Evolutionary conservation across 2,329 filamentous ascomycete species (phyloP).

Genomic region (Pseudogymnoascus pannorum): DNA sequence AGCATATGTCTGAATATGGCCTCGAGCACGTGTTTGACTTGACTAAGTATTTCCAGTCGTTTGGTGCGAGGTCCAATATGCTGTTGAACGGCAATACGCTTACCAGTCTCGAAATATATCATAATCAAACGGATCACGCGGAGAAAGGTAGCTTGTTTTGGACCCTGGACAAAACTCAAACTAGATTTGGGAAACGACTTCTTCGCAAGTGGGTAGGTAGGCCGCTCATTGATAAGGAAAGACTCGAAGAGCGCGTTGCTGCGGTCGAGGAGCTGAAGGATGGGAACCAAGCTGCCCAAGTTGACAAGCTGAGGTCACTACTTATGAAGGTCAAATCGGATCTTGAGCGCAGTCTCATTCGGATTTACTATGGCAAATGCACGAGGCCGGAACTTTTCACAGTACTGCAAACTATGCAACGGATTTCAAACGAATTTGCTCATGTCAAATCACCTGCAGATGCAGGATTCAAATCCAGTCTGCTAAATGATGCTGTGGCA

Average conservation of each 20-base stretch:
- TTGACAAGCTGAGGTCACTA: conserved; percentile 68
- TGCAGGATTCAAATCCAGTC: conserved; percentile 62
- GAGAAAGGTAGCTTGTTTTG: conserved; percentile 89
- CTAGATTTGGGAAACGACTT: conserved; percentile 78
- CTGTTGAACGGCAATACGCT: conserved; percentile 90
- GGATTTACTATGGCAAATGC: conserved; percentile 97
- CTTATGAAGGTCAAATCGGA: conserved; percentile 68
- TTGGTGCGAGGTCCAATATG: conserved; percentile 93
- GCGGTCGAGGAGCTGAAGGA: conserved; percentile 82
- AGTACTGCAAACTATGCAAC: conserved; percentile 78
- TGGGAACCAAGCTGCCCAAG: conserved; percentile 54
- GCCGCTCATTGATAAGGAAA: conserved; percentile 68
- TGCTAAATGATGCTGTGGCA: conserved; percentile 65
- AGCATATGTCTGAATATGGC: conserved; percentile 82
- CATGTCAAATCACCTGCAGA: conserved; percentile 57
- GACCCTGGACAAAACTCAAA: conserved; percentile 88
- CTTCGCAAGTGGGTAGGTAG: conserved; percentile 93
- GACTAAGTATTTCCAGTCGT: conserved; percentile 95
- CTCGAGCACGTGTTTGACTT: conserved; percentile 92
- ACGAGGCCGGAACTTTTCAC: conserved; percentile 79
- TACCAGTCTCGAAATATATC: conserved; percentile 89
- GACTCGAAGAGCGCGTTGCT: conserved; percentile 69
- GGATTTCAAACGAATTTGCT: conserved; percentile 69
- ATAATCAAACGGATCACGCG: conserved; percentile 82
- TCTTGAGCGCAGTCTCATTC: conserved; percentile 84